phyloP scores from a whole-genome alignment of 2,329 filamentous ascomycete species.

The Fonsecaea pugnacius region DNA sequence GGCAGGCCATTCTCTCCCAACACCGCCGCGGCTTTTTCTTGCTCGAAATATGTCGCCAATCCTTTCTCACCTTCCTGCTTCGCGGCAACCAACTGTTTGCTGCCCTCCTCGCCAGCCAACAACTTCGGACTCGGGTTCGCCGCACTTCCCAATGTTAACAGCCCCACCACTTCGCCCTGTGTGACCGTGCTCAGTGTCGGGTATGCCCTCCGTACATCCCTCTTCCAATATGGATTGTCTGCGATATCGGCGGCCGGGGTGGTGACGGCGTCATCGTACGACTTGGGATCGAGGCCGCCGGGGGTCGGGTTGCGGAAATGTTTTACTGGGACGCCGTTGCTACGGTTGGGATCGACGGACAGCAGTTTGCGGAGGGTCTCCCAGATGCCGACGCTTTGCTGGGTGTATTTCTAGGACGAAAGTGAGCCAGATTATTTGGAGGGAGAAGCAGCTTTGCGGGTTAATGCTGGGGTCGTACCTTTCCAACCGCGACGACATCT shows the following conservation, averaged over 20 bases:
- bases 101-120: slow-evolving; percentile 72
- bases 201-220: slow-evolving; percentile 82
- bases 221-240: slow-evolving; percentile 96
- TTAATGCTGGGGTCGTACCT: slow-evolving; percentile 17
- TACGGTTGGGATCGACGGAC: slow-evolving; percentile 83
- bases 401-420: slow-evolving; percentile 80
- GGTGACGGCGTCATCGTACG: slow-evolving; percentile 82
- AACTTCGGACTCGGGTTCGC: slow-evolving; percentile 78
- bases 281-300: slow-evolving; percentile 69
- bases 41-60: slow-evolving; percentile 74
- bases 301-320: slow-evolving; percentile 88
- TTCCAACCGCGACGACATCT: slow-evolving; percentile 31
- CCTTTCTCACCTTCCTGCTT: slow-evolving; percentile 76
- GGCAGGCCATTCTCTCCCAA: slow-evolving; percentile 79
- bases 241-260: slow-evolving; percentile 83
- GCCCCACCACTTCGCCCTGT: slow-evolving; percentile 82
- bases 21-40: slow-evolving; percentile 60
- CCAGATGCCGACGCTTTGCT: slow-evolving; percentile 89
- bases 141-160: slow-evolving; percentile 83
- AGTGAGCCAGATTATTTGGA: not conserved
- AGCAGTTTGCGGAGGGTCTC: slow-evolving; percentile 77
- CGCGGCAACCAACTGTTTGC: slow-evolving; percentile 73
- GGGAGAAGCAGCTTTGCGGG: not conserved
- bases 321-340: slow-evolving; percentile 90
- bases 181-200: slow-evolving; percentile 77